Evolutionary conservation across 306 rosid genomes (phyloP).

Genomic region (Canavalia gladiata): DNA sequence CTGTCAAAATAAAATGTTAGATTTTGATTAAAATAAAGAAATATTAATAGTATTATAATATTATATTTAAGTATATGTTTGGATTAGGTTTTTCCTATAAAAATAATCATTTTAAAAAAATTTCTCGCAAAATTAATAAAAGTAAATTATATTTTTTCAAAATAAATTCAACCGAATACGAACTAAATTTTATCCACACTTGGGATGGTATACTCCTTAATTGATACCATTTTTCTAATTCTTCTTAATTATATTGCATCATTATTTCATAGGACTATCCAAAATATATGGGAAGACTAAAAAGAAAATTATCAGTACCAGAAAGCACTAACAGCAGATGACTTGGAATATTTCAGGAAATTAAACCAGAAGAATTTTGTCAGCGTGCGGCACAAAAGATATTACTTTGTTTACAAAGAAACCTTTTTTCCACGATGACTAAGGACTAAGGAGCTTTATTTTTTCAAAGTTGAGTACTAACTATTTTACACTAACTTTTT

Average conservation of each 20-base stretch:
- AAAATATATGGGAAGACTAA: not conserved
- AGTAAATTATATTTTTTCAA: no score
- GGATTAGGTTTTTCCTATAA: no score
- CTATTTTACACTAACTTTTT: not conserved
- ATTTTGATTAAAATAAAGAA: not conserved
- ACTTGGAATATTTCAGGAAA: slow-evolving; percentile 7
- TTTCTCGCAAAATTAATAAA: no score
- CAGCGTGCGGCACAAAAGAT: not conserved
- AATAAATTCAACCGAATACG: no score
- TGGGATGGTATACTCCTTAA: no score
- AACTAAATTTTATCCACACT: no score
- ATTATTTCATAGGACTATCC: not conserved
- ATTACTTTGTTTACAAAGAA: not conserved
- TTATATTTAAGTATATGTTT: no score
- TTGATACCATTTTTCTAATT: no score
- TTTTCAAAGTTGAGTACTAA: not conserved
- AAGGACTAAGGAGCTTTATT: not conserved
- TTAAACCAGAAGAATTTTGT: not conserved
- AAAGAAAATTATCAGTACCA: not conserved
- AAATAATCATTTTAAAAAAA: no score
- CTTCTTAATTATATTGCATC: no score
- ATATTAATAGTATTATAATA: no score
- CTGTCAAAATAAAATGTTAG: not conserved
- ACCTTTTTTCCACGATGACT: slow-evolving; percentile 12
- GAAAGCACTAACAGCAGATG: not conserved